These are phyloP conservation scores for Stylosanthes scabra DNA, from an alignment of 331 rosid genomes.

Conservation along the genomic window DNA sequence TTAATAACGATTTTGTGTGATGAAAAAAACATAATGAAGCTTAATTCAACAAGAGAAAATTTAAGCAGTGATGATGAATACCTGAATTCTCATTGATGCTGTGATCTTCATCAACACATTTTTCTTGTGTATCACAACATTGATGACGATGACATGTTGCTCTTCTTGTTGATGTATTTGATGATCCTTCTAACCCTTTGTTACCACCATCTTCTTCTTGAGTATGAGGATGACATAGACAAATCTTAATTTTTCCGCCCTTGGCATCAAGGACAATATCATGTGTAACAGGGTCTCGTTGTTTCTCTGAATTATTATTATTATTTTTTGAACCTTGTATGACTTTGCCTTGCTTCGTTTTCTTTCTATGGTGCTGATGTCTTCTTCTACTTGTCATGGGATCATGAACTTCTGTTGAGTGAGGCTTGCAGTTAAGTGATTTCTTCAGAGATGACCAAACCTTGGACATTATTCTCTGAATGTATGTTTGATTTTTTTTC, in stretches of 20 bases:
- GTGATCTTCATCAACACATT: slow-evolving; percentile 45
- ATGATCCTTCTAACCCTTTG: slow-evolving; percentile 6
- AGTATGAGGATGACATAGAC: slow-evolving; percentile 29
- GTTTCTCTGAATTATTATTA: slow-evolving; percentile 7
- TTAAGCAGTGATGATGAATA: not conserved
- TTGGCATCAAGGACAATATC: slow-evolving; percentile 44
- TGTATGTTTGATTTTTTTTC: not conserved
- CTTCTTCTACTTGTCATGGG: slow-evolving; percentile 26
- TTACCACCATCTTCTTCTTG: not conserved
- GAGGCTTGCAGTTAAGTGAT: slow-evolving; percentile 58
- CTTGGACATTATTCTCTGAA: slow-evolving; percentile 44
- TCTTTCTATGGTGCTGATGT: slow-evolving; percentile 1
- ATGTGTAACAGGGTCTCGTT: slow-evolving; percentile 44
- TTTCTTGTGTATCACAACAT: slow-evolving; percentile 39
- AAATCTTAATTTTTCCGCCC: slow-evolving; percentile 40
- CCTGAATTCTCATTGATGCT: slow-evolving; percentile 51
- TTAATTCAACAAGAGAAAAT: not conserved
- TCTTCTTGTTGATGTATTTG: slow-evolving; percentile 22
- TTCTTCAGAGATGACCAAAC: slow-evolving; percentile 55
- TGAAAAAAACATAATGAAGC: not conserved
- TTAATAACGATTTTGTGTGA: too few relatives aligned
- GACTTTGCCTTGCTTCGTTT: not conserved
- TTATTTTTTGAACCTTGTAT: not conserved
- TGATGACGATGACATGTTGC: slow-evolving; percentile 16
- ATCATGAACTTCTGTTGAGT: slow-evolving; percentile 58